phyloP scores from a whole-genome alignment of 1,139 yeast species.

The Lodderomyces margitis region DNA sequence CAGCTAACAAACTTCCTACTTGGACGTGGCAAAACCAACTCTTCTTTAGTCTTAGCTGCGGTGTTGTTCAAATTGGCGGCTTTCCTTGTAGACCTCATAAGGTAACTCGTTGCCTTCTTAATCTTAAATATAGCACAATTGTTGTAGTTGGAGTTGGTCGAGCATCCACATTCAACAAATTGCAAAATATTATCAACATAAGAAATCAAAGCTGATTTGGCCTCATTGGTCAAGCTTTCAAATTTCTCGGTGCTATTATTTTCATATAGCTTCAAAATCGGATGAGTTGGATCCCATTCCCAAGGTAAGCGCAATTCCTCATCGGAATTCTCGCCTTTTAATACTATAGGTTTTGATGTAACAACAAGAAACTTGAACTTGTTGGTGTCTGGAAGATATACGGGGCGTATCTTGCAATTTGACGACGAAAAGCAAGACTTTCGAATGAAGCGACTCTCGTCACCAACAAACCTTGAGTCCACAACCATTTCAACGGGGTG shows the following conservation, averaged over 20 bases:
- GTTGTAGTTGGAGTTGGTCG: slow-evolving; percentile 35
- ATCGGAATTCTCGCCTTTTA: slow-evolving; percentile 26
- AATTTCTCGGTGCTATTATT: slow-evolving; percentile 34
- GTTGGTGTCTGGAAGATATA: slow-evolving; percentile 45
- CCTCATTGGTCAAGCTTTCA: slow-evolving; percentile 48
- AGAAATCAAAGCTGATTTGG: slow-evolving; percentile 53
- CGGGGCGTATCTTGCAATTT: slow-evolving; percentile 63
- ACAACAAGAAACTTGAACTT: slow-evolving; percentile 56
- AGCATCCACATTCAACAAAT: slow-evolving; percentile 70
- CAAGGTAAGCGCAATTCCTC: slow-evolving; percentile 78
- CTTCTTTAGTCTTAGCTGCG: slow-evolving; percentile 40
- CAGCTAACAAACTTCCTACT: slow-evolving; percentile 38
- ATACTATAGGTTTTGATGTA: slow-evolving; percentile 52
- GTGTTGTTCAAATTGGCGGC: slow-evolving; percentile 42
- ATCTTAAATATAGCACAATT: slow-evolving; percentile 59
- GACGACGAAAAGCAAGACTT: slow-evolving; percentile 65
- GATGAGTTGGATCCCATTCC: slow-evolving; percentile 87
- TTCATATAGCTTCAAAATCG: slow-evolving; percentile 55
- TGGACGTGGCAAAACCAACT: slow-evolving; percentile 33
- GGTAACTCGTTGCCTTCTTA: slow-evolving; percentile 58
- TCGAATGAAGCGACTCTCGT: slow-evolving; percentile 70
- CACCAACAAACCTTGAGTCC: slow-evolving; percentile 81
- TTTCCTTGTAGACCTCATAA: slow-evolving; percentile 58
- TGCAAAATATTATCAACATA: slow-evolving; percentile 59
- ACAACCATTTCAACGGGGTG: slow-evolving; percentile 52